A percentile compares a stretch with the other conserved stretches of the same genome.
Evolutionary conservation across 2,329 filamentous ascomycete species (phyloP).

Genomic region (Diaporthe sp.): DNA sequence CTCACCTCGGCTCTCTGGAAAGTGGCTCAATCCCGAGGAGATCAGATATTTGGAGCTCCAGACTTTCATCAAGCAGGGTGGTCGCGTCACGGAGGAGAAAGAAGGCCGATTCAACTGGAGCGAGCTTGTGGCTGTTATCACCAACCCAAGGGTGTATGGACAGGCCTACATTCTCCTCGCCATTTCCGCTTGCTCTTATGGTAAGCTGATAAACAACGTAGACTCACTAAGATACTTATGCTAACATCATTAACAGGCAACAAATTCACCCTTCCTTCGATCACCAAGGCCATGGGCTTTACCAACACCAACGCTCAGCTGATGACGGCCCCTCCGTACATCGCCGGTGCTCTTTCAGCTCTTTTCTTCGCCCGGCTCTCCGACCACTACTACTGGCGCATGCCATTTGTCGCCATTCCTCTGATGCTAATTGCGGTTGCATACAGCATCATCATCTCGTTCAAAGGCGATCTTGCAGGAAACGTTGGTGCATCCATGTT

Average conservation of each 20-base stretch:
- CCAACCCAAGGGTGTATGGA: constrained; percentile 37
- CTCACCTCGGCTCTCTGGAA: constrained; percentile 12
- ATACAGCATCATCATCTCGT: constrained; percentile 69
- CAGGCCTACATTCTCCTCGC: constrained; percentile 44
- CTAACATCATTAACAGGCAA: constrained; percentile 37
- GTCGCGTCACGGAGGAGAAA: background rate
- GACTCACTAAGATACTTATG: too few species aligned
- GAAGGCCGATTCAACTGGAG: background rate
- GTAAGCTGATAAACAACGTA: constrained; percentile 39
- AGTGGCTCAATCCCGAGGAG: constrained; percentile 33
- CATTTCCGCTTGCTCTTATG: constrained; percentile 44
- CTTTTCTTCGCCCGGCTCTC: constrained; percentile 74
- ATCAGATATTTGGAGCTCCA: constrained; percentile 35
- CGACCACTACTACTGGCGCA: constrained; percentile 74
- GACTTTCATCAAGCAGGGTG: constrained; percentile 11
- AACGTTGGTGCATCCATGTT: constrained; percentile 72
- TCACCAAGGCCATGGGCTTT: constrained; percentile 53
- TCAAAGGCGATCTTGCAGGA: constrained; percentile 59
- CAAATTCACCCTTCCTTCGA: constrained; percentile 49
- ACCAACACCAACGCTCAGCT: constrained; percentile 55
- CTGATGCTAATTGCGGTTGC: constrained; percentile 72
- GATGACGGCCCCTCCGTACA: constrained; percentile 70
- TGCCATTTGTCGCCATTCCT: constrained; percentile 74
- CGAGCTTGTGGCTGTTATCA: constrained; percentile 22
- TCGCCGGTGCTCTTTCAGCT: constrained; percentile 73